These are phyloP conservation scores for Microdochium paspali DNA, from an alignment of 2,329 filamentous ascomycete genomes.

Conservation along the genomic window DNA sequence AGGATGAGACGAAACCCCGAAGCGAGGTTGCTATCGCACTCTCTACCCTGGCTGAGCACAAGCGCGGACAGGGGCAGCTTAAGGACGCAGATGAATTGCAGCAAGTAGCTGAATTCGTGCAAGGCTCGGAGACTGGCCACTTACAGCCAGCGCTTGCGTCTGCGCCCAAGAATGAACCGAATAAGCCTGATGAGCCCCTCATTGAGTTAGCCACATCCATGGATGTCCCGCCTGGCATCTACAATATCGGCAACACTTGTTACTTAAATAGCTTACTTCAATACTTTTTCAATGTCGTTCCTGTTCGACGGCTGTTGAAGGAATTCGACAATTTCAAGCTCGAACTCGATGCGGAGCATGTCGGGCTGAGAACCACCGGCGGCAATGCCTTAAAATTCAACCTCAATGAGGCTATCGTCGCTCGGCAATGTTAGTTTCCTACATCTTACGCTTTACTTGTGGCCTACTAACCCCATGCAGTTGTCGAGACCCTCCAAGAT, in stretches of 20 bases:
- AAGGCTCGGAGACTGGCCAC: conserved; percentile 2
- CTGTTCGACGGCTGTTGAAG: conserved; percentile 71
- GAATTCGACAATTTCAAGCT: conserved; percentile 65
- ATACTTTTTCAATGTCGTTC: conserved; percentile 83
- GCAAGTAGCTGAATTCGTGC: conserved; percentile 12
- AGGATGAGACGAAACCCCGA: conserved; percentile 13
- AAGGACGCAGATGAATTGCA: conserved; percentile 13
- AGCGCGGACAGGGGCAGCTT: conserved; percentile 8
- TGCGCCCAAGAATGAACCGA: not conserved
- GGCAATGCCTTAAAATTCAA: conserved; percentile 44
- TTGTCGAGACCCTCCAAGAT: conserved; percentile 61
- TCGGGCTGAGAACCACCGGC: conserved; percentile 65
- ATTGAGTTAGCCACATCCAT: conserved; percentile 16
- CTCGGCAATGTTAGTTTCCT: conserved; percentile 63
- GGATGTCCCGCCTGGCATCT: conserved; percentile 72
- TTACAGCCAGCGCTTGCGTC: not conserved
- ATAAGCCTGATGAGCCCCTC: too few species aligned
- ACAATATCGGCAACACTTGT: conserved; percentile 95
- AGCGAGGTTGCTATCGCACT: conserved; percentile 15
- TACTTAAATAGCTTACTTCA: conserved; percentile 96
- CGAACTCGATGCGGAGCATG: conserved; percentile 51
- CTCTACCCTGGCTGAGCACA: conserved; percentile 15
- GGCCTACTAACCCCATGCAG: conserved; percentile 30
- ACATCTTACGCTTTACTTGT: not conserved
- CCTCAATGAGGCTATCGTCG: conserved; percentile 48